Conservation (phyloP, 2,329 filamentous ascomycete genomes). For the Monascus ruber region DNA sequence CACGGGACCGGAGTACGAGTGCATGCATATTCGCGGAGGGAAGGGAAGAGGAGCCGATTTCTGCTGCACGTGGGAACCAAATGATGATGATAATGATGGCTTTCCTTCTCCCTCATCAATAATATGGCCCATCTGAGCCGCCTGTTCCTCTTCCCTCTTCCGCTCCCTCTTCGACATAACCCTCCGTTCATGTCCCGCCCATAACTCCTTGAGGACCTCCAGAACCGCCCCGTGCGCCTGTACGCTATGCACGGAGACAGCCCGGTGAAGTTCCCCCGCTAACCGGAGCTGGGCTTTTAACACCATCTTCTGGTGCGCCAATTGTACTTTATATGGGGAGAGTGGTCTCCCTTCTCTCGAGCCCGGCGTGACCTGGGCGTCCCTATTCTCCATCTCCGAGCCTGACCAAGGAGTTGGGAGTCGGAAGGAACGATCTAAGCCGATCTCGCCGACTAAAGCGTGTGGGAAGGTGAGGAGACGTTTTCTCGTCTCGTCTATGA, state of each 20-base stretch:
- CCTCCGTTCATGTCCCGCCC: conserved; percentile 46
- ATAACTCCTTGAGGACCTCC: conserved; percentile 44
- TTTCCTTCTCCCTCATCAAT: conserved; percentile 7
- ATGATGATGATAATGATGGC: conserved; percentile 1
- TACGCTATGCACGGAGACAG: conserved; percentile 53
- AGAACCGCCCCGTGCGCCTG: conserved; percentile 50
- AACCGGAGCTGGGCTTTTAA: conserved; percentile 48
- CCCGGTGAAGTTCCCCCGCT: conserved; percentile 46
- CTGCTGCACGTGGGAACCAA: not conserved
- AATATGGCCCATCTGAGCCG: not conserved
- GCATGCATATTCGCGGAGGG: conserved; percentile 81
- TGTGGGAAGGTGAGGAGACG: conserved; percentile 41
- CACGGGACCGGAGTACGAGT: conserved; percentile 75
- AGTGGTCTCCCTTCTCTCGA: conserved; percentile 48
- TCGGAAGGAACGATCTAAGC: conserved; percentile 50
- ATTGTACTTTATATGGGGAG: conserved; percentile 45
- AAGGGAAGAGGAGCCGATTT: conserved; percentile 46
- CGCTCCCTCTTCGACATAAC: conserved; percentile 39
- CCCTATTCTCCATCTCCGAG: conserved; percentile 19
- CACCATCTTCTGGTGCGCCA: conserved; percentile 47
- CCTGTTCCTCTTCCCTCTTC: conserved; percentile 8
- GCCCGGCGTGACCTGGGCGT: conserved; percentile 42
- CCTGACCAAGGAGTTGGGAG: conserved; percentile 42
- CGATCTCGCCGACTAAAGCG: conserved; percentile 52
- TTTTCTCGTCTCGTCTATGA: conserved; percentile 39